phyloP scores from a whole-genome alignment of 1,284 basidiomycete genomes.

The Ceraceosorus bombacis region DNA sequence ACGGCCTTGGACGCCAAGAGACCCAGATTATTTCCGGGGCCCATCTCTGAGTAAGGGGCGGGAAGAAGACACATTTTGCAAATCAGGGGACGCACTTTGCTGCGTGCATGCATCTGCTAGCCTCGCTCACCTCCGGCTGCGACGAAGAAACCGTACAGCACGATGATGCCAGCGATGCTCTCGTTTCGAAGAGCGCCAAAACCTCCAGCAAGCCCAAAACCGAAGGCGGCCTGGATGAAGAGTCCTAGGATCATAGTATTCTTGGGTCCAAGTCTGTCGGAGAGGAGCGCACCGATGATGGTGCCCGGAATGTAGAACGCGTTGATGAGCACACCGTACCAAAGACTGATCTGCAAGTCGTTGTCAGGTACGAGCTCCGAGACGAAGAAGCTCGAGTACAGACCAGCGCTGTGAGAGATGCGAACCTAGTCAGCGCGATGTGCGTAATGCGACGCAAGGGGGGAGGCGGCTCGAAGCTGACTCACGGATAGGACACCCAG shows the following conservation, averaged over 20 bases:
- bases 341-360: slow-evolving; percentile 13
- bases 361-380: slow-evolving; percentile 56
- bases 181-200: slow-evolving; percentile 24
- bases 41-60: slow-evolving; percentile 55
- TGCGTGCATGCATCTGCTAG: no score
- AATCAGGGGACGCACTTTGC: no score
- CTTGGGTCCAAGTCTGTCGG: slow-evolving; percentile 42
- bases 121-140: slow-evolving; percentile 57
- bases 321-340: slow-evolving; percentile 38
- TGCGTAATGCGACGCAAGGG: no score
- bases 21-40: slow-evolving; percentile 41
- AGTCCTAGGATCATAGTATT: slow-evolving; percentile 39
- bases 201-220: slow-evolving; percentile 53
- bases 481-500: slow-evolving; percentile 29
- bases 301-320: slow-evolving; percentile 43
- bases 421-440: no score
- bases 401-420: not conserved
- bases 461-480: no score
- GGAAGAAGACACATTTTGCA: no score
- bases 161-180: slow-evolving; percentile 52
- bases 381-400: slow-evolving; percentile 70
- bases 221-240: slow-evolving; percentile 49
- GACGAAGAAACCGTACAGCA: slow-evolving; percentile 84
- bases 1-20: slow-evolving; percentile 33
- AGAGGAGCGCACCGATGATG: not conserved